These are phyloP conservation scores for Linum lewisii DNA, from an alignment of 345 rosid species.

Conservation along the genomic window DNA sequence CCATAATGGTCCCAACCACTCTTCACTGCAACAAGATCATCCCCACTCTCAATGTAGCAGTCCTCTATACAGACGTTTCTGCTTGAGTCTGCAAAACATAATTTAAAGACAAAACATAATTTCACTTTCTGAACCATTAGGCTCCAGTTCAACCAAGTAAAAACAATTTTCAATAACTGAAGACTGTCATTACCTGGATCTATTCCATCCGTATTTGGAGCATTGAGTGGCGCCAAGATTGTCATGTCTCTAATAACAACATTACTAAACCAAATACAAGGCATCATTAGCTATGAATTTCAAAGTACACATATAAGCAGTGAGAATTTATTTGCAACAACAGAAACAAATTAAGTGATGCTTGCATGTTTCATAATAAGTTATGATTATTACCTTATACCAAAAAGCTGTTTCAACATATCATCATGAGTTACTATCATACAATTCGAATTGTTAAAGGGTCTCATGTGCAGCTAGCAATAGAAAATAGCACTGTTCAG, in stretches of 20 bases:
- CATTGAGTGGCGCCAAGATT: constrained; percentile 82
- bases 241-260: constrained; percentile 79
- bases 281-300: constrained; percentile 8
- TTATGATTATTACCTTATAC: too few relatives aligned
- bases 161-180: background rate
- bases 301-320: background rate
- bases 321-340: too few relatives aligned
- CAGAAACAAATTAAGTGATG: too few relatives aligned
- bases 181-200: constrained; percentile 57
- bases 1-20: constrained; percentile 99
- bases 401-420: too few relatives aligned
- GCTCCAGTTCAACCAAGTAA: background rate
- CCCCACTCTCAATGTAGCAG: constrained; percentile 89
- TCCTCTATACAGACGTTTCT: constrained; percentile 86
- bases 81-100: constrained; percentile 55
- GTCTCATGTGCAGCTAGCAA: background rate
- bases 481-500: too few relatives aligned
- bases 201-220: constrained; percentile 97
- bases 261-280: constrained; percentile 41
- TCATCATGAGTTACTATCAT: too few relatives aligned
- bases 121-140: background rate
- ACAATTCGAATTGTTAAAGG: too few relatives aligned
- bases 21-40: constrained; percentile 90
- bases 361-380: too few relatives aligned
- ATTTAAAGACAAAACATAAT: background rate